Percentiles rank a stretch among this genome's conserved stretches.
Evolutionary conservation across 148 eudicot species (phyloP).

Genomic region (Rheum nobile): DNA sequence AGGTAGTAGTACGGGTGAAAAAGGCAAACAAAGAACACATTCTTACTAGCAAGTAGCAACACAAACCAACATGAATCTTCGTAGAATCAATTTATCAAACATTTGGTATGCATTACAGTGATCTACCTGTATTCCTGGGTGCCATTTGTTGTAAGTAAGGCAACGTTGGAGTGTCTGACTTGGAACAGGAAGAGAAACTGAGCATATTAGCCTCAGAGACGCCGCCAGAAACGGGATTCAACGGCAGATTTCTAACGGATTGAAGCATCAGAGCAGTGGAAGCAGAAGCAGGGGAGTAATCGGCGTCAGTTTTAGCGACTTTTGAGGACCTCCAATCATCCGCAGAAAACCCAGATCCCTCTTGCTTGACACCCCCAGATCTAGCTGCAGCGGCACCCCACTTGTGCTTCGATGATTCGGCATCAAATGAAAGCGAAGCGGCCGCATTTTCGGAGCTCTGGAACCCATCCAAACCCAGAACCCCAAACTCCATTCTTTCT

Average conservation of each 20-base stretch:
- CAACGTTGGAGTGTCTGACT: constrained; percentile 4
- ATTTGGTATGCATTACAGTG: not conserved
- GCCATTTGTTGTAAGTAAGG: not conserved
- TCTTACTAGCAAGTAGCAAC: not conserved
- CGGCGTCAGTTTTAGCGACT: not conserved
- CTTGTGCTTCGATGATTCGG: not conserved
- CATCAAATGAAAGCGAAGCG: not conserved
- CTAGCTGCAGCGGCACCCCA: not conserved
- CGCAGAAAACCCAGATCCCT: constrained; percentile 1
- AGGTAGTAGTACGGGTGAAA: not conserved
- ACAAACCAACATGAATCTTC: not conserved
- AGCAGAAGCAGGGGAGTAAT: not conserved
- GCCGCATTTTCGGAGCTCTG: not conserved
- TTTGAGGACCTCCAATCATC: constrained; percentile 7
- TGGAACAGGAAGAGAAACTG: not conserved
- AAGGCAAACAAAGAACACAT: not conserved
- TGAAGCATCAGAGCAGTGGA: not conserved
- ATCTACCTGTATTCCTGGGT: not conserved
- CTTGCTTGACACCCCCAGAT: not conserved
- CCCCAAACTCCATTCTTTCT: constrained; percentile 2
- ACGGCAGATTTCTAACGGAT: not conserved
- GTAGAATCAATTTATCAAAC: not conserved
- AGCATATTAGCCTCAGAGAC: constrained; percentile 5
- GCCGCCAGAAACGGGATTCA: not conserved
- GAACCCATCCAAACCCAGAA: constrained; percentile 3